These are phyloP conservation scores for Corylus avellana DNA, from an alignment of 306 rosid species.

Conservation along the genomic window DNA sequence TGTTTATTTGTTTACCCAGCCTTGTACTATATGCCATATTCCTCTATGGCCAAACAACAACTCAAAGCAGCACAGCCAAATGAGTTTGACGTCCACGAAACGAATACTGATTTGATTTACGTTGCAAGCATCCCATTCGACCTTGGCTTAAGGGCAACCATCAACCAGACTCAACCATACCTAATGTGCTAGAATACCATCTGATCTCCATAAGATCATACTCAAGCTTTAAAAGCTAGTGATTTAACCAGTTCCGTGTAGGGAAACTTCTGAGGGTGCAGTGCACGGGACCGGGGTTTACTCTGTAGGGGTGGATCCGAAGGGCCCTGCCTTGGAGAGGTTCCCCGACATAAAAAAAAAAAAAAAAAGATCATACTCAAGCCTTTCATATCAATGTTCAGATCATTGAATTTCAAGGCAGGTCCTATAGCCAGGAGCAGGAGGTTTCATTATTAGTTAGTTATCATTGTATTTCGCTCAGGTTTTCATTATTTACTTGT, in stretches of 20 bases:
- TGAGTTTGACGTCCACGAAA: background rate
- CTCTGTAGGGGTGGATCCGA: too few relatives aligned
- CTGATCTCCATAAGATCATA: background rate
- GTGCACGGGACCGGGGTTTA: too few relatives aligned
- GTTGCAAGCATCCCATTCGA: background rate
- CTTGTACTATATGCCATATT: background rate
- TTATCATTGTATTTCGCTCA: background rate
- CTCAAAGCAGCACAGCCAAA: background rate
- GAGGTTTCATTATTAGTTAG: background rate
- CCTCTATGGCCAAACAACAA: background rate
- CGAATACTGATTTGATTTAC: background rate
- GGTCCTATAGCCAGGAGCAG: background rate
- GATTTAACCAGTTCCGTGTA: too few relatives aligned
- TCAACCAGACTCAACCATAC: background rate
- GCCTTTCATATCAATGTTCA: background rate
- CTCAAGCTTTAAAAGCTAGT: background rate
- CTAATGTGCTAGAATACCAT: background rate
- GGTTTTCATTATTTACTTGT: background rate
- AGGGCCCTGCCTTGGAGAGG: too few relatives aligned
- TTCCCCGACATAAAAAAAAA: too few relatives aligned
- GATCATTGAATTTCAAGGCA: background rate
- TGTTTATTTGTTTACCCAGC: background rate
- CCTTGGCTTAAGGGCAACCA: background rate
- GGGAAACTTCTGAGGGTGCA: too few relatives aligned
- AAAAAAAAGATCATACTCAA: background rate